A percentile compares a stretch with the other conserved stretches of the same genome.
These are phyloP conservation scores for Monosporascus sp. DNA, from an alignment of 2,329 filamentous ascomycete genomes.

Conservation along the genomic window DNA sequence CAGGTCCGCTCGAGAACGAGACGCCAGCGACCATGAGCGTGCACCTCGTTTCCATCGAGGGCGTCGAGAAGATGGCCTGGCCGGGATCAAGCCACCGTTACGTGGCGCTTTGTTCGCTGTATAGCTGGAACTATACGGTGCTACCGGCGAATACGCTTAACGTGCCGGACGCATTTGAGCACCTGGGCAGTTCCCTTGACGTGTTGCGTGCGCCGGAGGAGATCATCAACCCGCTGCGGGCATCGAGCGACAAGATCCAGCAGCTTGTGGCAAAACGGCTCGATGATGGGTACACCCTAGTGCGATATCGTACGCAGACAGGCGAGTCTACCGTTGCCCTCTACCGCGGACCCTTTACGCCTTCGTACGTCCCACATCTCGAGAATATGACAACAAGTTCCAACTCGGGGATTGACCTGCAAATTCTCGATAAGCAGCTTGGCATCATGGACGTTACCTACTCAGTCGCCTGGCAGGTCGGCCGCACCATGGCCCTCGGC, in stretches of 20 bases:
- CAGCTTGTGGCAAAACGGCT: constrained; percentile 12
- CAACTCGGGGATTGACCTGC: constrained; percentile 28
- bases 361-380: constrained; percentile 17
- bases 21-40: constrained; percentile 22
- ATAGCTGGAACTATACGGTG: constrained; percentile 35
- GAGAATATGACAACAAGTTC: constrained; percentile 16
- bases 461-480: constrained; percentile 37
- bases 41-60: constrained; percentile 34
- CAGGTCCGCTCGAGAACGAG: constrained; percentile 23
- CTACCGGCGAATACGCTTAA: constrained; percentile 29
- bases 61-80: constrained; percentile 24
- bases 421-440: constrained; percentile 32
- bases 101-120: constrained; percentile 30
- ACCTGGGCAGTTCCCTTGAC: constrained; percentile 16
- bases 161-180: constrained; percentile 25
- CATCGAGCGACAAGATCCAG: background rate
- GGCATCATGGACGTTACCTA: constrained; percentile 40
- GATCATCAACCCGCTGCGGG: too few species aligned
- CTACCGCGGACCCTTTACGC: constrained; percentile 31
- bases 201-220: constrained; percentile 11
- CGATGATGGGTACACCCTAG: constrained; percentile 33
- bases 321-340: constrained; percentile 35
- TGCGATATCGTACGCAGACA: constrained; percentile 27
- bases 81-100: constrained; percentile 7
- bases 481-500: constrained; percentile 31